Evolutionary conservation across 257 asterid genomes (phyloP).

Genomic region (Lithospermum erythrorhizon): DNA sequence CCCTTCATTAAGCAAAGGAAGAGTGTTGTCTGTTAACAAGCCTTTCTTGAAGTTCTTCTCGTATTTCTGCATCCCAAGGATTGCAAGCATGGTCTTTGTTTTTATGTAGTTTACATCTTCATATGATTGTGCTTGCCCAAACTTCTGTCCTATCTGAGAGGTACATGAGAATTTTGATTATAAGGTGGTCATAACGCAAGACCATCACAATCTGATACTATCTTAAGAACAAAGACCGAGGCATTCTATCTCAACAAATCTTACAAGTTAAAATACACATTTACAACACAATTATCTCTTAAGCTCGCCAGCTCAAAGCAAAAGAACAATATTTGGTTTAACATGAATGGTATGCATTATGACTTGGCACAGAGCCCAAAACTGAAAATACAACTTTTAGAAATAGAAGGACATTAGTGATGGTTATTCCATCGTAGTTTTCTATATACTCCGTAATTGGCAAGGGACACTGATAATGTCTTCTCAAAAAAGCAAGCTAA

Average conservation of each 20-base stretch:
- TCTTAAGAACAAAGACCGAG: not conserved
- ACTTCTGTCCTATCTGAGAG: conserved; percentile 73
- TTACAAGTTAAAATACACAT: not conserved
- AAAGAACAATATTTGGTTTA: not conserved
- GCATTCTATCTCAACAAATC: not conserved
- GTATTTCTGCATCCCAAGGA: conserved; percentile 73
- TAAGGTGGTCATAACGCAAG: not conserved
- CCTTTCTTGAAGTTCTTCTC: conserved; percentile 91
- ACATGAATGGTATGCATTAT: not conserved
- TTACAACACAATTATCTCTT: not conserved
- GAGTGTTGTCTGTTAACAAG: conserved; percentile 57
- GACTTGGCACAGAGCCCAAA: not conserved
- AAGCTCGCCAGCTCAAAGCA: not conserved
- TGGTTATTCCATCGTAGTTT: not conserved
- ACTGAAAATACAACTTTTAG: not conserved
- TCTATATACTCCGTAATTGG: no score
- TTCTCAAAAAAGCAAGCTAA: no score
- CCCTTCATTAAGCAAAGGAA: conserved; percentile 76
- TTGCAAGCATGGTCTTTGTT: conserved; percentile 47
- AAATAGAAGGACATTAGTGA: not conserved
- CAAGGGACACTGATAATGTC: no score
- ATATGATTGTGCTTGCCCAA: conserved; percentile 52
- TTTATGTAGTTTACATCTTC: conserved; percentile 55
- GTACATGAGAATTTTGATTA: not conserved
- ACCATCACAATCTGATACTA: not conserved